These are phyloP conservation scores for Trematosphaeria pertusa DNA, from an alignment of 2,329 filamentous ascomycete species.

Conservation along the genomic window DNA sequence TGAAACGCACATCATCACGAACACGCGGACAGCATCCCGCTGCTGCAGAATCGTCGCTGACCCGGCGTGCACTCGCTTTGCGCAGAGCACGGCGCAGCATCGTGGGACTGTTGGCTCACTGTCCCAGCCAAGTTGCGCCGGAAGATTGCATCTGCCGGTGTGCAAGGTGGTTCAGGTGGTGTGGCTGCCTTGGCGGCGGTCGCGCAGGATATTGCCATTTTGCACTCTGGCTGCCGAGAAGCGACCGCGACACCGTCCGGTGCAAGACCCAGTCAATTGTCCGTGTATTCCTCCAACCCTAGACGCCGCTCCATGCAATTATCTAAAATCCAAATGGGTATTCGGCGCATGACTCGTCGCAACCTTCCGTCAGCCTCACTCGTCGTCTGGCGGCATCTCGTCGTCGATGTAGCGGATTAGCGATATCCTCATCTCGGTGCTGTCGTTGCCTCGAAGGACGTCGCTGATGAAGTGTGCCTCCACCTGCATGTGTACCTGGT, in stretches of 20 bases:
- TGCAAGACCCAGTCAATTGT: no score
- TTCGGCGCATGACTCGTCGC: constrained; percentile 3
- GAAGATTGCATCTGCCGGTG: no score
- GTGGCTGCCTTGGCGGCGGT: no score
- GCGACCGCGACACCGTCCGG: no score
- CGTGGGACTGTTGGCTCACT: no score
- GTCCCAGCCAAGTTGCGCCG: no score
- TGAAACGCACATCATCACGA: constrained; percentile 7
- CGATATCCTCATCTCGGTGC: constrained; percentile 94
- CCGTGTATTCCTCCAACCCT: constrained; percentile 6
- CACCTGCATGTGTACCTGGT: constrained; percentile 92
- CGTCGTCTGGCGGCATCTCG: constrained; percentile 95
- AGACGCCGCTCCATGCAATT: constrained; percentile 11
- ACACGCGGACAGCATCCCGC: constrained; percentile 3
- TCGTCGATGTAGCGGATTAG: constrained; percentile 95
- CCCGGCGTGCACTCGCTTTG: not conserved
- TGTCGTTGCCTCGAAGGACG: constrained; percentile 89
- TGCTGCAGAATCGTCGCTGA: not conserved
- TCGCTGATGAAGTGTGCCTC: constrained; percentile 97
- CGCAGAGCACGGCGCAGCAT: no score
- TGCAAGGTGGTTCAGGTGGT: no score
- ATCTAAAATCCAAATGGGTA: constrained; percentile 12
- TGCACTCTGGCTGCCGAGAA: no score
- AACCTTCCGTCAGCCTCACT: constrained; percentile 63
- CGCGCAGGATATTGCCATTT: no score